Evolutionary conservation across 2,329 filamentous ascomycete species (phyloP).

Genomic region (Verticillium isaacii): DNA sequence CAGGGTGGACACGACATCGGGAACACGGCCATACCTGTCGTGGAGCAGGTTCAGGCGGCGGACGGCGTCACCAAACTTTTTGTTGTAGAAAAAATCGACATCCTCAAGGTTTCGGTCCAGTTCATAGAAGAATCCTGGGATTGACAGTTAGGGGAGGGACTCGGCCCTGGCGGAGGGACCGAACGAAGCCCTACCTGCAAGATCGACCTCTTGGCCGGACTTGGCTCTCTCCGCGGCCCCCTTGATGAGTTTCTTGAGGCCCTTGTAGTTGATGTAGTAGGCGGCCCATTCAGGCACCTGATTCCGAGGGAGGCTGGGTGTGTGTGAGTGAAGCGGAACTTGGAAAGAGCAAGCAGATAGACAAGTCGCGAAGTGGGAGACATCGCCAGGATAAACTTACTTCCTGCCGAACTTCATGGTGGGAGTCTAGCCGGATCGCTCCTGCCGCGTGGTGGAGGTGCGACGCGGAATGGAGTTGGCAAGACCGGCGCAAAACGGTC

Average conservation of each 20-base stretch:
- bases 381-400: slow-evolving; percentile 31
- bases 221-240: slow-evolving; percentile 61
- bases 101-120: slow-evolving; percentile 96
- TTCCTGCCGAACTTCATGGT: slow-evolving; percentile 61
- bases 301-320: slow-evolving; percentile 63
- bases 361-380: neutral
- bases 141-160: slow-evolving; percentile 30
- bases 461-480: neutral
- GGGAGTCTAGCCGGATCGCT: slow-evolving; percentile 1
- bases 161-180: slow-evolving; percentile 17
- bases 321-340: slow-evolving; percentile 18
- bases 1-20: slow-evolving; percentile 65
- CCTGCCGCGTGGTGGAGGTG: neutral
- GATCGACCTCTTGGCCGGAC: slow-evolving; percentile 72
- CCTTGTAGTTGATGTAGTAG: slow-evolving; percentile 85
- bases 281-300: slow-evolving; percentile 85
- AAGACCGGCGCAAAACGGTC: neutral
- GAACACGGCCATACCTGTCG: slow-evolving; percentile 75
- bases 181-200: slow-evolving; percentile 64
- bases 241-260: slow-evolving; percentile 93
- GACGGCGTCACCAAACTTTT: slow-evolving; percentile 81
- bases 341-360: neutral
- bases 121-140: slow-evolving; percentile 88
- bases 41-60: slow-evolving; percentile 82
- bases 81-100: slow-evolving; percentile 95